Evolutionary conservation across 176 grass and related monocot genomes (phyloP), one percentile per base, ranked within the genome.

Genomic region (Juncus effusus): DNA sequence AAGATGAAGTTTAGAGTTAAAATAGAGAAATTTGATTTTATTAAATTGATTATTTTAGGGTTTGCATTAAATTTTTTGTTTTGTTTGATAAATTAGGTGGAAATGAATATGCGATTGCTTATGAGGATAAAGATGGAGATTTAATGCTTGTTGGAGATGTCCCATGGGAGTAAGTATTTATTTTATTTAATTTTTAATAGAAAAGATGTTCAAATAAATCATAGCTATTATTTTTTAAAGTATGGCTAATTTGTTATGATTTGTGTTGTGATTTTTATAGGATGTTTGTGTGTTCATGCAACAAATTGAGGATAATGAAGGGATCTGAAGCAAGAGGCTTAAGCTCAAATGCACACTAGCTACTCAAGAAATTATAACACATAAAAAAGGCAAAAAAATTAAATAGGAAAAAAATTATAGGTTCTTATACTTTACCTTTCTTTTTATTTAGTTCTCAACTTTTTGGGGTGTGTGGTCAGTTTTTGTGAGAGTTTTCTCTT

Each of bases 91-190:
- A 55, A 42, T 59, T 55, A 65, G 57, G 76, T 45, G 52, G 76
- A 78, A 55, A 67, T 51, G 65, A 60, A 56, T 63, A 70, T 78
- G 76, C 76, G 10, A 78, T 72, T 8, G 62, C 76, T 28, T 78
- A 78, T 71, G 76, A 78, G 57, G 76, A 78, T 42, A 78, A 70
- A 78, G 76, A 78, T 71, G 65, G 76, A 62, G 76, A 78, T 54
- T 71, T 67, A 65, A 78, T 78, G 76, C 62, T 78, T 55, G 76
- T 78, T 78, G 76, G 76, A 55, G 76, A 78, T 71, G 76, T 78
- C 4, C 76, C 76, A 36, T 78, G 76, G 76, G 76, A 62, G 76
- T 78, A 71, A 71, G 76, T 61, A 63, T 56, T 56, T 8, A 74
- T 36, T 75, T 50, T 42, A 7, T 16, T 50, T 51, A 38, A 51